Percentiles rank a stretch among this genome's conserved stretches.
phyloP scores from a whole-genome alignment of 75 land plant species.

The Gnetum montanum region DNA sequence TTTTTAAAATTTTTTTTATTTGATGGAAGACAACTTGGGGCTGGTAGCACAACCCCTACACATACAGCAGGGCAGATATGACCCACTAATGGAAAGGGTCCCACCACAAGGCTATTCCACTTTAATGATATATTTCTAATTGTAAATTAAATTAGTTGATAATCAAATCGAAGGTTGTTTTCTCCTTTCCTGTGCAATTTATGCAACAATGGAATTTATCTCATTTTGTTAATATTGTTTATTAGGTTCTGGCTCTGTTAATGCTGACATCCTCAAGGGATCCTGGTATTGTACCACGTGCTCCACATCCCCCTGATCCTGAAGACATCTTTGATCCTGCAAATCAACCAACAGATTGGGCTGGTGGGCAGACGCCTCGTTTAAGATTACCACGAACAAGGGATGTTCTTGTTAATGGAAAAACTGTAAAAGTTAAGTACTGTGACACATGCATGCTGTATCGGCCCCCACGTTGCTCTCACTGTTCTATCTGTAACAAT shows the following conservation, averaged over 20 bases:
- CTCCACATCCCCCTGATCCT: slow-evolving; percentile 55
- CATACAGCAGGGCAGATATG: no score
- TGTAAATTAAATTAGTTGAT: no score
- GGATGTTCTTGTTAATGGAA: slow-evolving; percentile 51
- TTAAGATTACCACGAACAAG: slow-evolving; percentile 34
- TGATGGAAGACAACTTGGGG: no score
- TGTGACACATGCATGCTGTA: slow-evolving; percentile 62
- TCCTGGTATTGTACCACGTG: slow-evolving; percentile 74
- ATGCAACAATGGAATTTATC: no score
- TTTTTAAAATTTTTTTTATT: no score
- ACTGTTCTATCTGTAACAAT: slow-evolving; percentile 68
- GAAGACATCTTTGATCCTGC: slow-evolving; percentile 38
- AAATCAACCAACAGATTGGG: slow-evolving; percentile 44
- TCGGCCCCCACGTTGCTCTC: slow-evolving; percentile 71
- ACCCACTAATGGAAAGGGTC: no score
- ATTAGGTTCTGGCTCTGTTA: slow-evolving; percentile 45
- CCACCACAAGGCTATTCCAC: no score
- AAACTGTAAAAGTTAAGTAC: slow-evolving; percentile 41
- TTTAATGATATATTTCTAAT: no score
- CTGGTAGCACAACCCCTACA: no score
- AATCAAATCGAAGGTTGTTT: no score
- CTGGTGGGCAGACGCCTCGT: slow-evolving; percentile 16
- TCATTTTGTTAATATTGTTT: no score
- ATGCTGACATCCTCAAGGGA: slow-evolving; percentile 52
- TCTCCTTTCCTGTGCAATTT: no score